Evolutionary conservation across 768 basidiomycete species (phyloP).

Genomic region (Galerina marginata): DNA sequence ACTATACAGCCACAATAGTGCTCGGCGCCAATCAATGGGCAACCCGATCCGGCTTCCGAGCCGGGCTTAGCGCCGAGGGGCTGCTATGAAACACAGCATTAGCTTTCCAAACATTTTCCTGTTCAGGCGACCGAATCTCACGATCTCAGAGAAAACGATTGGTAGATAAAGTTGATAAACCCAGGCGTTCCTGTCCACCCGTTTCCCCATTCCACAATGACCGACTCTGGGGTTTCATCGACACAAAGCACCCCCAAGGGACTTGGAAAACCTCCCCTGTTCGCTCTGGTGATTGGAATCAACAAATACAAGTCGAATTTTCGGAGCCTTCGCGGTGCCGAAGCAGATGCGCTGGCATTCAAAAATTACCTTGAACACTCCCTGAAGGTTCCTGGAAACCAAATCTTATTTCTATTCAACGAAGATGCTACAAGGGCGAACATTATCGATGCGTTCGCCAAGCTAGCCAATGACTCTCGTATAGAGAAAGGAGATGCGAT

Average conservation of each 20-base stretch:
- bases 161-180: not conserved
- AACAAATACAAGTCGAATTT: slow-evolving; percentile 7
- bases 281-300: slow-evolving; percentile 18
- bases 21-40: too few relatives aligned
- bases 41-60: too few relatives aligned
- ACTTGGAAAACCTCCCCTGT: slow-evolving; percentile 21
- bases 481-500: slow-evolving; percentile 37
- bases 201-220: not conserved
- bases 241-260: not conserved
- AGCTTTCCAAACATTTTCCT: too few relatives aligned
- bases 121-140: not conserved
- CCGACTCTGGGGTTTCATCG: not conserved
- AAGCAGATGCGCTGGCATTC: slow-evolving; percentile 9
- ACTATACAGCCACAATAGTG: too few relatives aligned
- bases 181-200: not conserved
- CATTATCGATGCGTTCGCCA: slow-evolving; percentile 56
- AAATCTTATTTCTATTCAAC: slow-evolving; percentile 55
- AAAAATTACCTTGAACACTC: slow-evolving; percentile 4
- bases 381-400: not conserved
- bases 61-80: too few relatives aligned
- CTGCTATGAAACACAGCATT: too few relatives aligned
- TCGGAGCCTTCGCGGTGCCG: slow-evolving; percentile 7
- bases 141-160: not conserved
- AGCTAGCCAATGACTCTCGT: slow-evolving; percentile 55
- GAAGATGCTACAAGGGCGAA: slow-evolving; percentile 53